Base-by-base conservation (phyloP, 2,329 filamentous ascomycete genomes). In the Nigrospora oryzae region DNA sequence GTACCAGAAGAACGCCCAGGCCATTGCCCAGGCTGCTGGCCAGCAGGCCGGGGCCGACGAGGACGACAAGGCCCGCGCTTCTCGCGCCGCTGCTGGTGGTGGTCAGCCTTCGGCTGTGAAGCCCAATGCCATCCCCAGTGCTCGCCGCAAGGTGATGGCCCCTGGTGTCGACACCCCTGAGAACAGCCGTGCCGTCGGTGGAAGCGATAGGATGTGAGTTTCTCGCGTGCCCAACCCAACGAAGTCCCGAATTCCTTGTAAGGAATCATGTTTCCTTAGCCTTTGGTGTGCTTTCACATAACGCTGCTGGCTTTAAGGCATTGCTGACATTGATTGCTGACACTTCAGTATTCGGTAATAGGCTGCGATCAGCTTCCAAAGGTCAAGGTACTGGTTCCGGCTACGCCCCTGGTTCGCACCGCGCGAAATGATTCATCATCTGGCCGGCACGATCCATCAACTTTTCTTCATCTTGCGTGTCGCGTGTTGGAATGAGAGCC, bases 1-100 rank as follows among this genome's bases (percentile, higher is more conserved):
- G 77, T 96, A 97, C 77, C 90, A 96, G 80, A 96, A 96, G 84
- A 97, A 96, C 59, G 90, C 90, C 45, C 88, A 94, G 72, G 89
- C 89, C 61, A 95, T 95, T 66, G 87, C 88, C 56, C 84, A 91
- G 67, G 86, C 86, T 56, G 83, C 82, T 54, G 83, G 77, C 55
- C 75, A 78, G 57, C 73, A 80, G 60, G 70, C 70, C 47, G 74
- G 78, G 66, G 80, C 78, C 55, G 85, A 89, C 53, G 81, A 82
- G 36, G 85, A 89, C 15, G 87, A 93, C 60, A 88, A 90, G 70
- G 74, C 77, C 53, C 80, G 80, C 56, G 81, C 82, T 63, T 77
- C 76, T 59, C 81, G 82, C 61, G 79, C 81, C 56, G 77, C 77
- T 59, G 80, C 83, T 54, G 79, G 81, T 49, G 78, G 77, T 58